Percentiles rank a stretch among this genome's conserved stretches.
Conservation (phyloP, 129 eudicot species). For the Deinandra increscens region DNA sequence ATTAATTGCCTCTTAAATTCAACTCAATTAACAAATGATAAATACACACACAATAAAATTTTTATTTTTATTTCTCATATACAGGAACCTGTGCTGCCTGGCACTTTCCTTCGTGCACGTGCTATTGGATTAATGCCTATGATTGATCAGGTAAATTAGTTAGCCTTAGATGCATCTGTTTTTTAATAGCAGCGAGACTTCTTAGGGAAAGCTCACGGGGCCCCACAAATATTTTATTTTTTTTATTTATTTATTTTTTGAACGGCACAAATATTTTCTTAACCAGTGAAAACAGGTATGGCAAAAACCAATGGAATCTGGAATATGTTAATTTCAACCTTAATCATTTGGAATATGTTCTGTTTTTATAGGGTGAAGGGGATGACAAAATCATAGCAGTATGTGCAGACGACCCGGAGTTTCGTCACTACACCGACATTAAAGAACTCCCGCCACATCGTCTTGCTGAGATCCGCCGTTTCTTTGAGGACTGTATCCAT, state of each 20-base stretch:
- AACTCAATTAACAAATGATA: background rate
- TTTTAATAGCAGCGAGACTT: background rate
- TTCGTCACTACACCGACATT: slow-evolving; percentile 76
- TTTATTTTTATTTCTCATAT: background rate
- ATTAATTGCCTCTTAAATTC: too few relatives aligned
- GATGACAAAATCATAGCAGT: slow-evolving; percentile 98
- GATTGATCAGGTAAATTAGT: slow-evolving; percentile 75
- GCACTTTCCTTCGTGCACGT: slow-evolving; percentile 88
- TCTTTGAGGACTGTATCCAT: slow-evolving; percentile 98
- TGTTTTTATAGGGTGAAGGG: slow-evolving; percentile 65
- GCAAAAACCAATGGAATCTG: too few relatives aligned
- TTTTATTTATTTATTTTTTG: too few relatives aligned
- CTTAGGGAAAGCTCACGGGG: background rate
- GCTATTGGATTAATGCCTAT: slow-evolving; percentile 98
- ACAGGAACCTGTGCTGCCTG: slow-evolving; percentile 93
- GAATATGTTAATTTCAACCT: background rate
- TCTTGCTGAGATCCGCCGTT: slow-evolving; percentile 94
- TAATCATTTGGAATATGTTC: background rate
- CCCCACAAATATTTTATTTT: too few relatives aligned
- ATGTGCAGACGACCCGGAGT: slow-evolving; percentile 98
- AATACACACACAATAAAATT: background rate
- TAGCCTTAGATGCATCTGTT: background rate
- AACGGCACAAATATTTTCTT: too few relatives aligned
- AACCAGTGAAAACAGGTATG: too few relatives aligned
- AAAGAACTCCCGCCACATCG: slow-evolving; percentile 95